Percentiles rank a stretch among this genome's conserved stretches.
Evolutionary conservation across 1,139 yeast genomes (phyloP).

Genomic region (Saccharomyces hybrid): DNA sequence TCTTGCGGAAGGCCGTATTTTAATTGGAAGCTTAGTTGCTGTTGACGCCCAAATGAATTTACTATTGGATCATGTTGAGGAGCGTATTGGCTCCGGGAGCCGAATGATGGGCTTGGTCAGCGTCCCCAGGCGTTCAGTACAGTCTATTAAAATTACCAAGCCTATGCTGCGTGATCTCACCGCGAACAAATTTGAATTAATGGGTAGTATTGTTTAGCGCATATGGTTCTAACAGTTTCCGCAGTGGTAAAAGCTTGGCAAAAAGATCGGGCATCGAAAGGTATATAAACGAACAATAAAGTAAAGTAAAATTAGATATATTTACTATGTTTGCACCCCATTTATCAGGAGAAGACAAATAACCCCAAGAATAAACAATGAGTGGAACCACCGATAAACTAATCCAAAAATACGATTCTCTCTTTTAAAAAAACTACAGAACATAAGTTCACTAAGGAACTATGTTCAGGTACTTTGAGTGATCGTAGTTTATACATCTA

Average conservation of each 20-base stretch:
- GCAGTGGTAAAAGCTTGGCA: background rate
- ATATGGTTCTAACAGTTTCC: conserved; percentile 1
- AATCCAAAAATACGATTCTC: conserved; percentile 25
- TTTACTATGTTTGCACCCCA: background rate
- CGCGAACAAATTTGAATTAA: conserved; percentile 10
- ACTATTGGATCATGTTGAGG: conserved; percentile 26
- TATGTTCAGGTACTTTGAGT: conserved; percentile 41
- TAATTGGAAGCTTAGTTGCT: conserved; percentile 27
- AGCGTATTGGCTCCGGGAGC: conserved; percentile 9
- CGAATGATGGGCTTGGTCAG: conserved; percentile 28
- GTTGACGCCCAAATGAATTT: conserved; percentile 27
- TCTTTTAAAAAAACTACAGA: conserved; percentile 33
- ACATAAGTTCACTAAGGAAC: conserved; percentile 41
- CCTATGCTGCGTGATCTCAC: conserved; percentile 9
- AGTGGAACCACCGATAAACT: conserved; percentile 19
- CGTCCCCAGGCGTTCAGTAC: conserved; percentile 24
- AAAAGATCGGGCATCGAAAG: background rate
- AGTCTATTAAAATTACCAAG: conserved; percentile 15
- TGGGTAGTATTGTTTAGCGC: conserved; percentile 14
- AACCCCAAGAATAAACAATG: conserved; percentile 3
- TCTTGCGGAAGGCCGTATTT: conserved; percentile 17
- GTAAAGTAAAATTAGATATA: background rate
- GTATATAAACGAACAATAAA: background rate
- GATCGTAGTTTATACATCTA: conserved; percentile 40
- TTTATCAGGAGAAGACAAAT: background rate